Conservation (phyloP, 352 stramenopile species). For the Paralagenidium karlingii region DNA sequence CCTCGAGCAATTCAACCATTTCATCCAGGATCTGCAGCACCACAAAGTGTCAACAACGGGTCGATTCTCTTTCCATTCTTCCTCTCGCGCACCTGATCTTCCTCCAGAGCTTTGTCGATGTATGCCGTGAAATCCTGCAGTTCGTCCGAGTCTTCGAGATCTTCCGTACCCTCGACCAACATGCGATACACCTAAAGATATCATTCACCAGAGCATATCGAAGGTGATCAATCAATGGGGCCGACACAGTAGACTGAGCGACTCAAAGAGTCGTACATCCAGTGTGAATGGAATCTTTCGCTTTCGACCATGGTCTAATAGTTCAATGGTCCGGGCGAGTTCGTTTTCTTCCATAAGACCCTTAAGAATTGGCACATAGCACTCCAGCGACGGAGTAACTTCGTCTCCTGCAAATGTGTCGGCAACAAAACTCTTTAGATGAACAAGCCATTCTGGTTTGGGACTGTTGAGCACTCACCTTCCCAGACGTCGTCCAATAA, state of each 20-base stretch:
- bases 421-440: not conserved
- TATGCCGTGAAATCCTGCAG: constrained; percentile 44
- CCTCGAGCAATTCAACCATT: constrained; percentile 1
- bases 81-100: constrained; percentile 28
- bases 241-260: not conserved
- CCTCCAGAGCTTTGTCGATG: constrained; percentile 49
- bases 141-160: constrained; percentile 30
- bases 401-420: constrained; percentile 11
- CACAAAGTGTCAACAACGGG: not conserved
- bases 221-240: not conserved
- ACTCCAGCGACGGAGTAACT: constrained; percentile 24
- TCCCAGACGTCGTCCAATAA: constrained; percentile 30
- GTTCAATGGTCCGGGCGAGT: constrained; percentile 22
- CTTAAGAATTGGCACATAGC: constrained; percentile 30
- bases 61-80: not conserved
- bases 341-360: constrained; percentile 22
- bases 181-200: constrained; percentile 35
- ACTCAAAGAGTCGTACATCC: constrained; percentile 14
- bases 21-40: not conserved
- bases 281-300: constrained; percentile 37
- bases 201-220: no score
- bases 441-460: not conserved
- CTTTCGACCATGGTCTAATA: constrained; percentile 22
- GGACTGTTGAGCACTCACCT: constrained; percentile 3
- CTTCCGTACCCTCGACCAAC: constrained; percentile 29